Conservation (phyloP, 176 grass and related monocot species). For the Thinopyrum elongatum region DNA sequence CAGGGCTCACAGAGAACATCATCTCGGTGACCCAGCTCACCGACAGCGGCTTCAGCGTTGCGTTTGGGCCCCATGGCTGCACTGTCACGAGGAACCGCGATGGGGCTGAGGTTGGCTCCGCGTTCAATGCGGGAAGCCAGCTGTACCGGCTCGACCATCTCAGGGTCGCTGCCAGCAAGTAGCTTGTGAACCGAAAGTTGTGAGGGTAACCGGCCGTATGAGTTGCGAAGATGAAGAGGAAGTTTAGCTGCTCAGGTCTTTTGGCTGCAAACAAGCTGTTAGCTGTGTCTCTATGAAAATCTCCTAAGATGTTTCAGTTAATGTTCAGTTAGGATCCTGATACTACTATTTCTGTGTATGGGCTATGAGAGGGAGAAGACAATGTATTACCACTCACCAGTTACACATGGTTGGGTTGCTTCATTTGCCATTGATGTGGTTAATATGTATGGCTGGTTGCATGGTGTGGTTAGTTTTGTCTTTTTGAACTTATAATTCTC, state of each 20-base stretch:
- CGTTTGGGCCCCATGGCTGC: not conserved
- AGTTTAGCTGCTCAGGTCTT: not conserved
- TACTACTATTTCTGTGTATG: not conserved
- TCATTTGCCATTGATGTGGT: not conserved
- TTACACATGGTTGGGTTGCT: not conserved
- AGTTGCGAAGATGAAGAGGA: not conserved
- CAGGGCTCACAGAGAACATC: slow-evolving; percentile 13
- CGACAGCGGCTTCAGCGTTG: not conserved
- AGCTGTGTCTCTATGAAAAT: not conserved
- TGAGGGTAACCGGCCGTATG: not conserved
- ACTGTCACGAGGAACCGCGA: not conserved
- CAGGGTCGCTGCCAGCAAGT: not conserved
- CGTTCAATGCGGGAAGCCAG: not conserved
- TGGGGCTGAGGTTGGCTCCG: not conserved
- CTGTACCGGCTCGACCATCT: slow-evolving; percentile 15
- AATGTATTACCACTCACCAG: not conserved
- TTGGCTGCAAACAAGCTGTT: not conserved
- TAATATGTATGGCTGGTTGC: not conserved
- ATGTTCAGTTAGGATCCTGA: not conserved
- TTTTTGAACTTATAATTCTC: not conserved
- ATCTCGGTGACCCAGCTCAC: slow-evolving; percentile 19
- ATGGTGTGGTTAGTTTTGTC: not conserved
- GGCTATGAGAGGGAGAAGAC: not conserved
- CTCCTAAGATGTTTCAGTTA: not conserved
- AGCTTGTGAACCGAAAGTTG: not conserved